Evolutionary conservation across 345 rosid species (phyloP).

Genomic region (Kandelia obovata): DNA sequence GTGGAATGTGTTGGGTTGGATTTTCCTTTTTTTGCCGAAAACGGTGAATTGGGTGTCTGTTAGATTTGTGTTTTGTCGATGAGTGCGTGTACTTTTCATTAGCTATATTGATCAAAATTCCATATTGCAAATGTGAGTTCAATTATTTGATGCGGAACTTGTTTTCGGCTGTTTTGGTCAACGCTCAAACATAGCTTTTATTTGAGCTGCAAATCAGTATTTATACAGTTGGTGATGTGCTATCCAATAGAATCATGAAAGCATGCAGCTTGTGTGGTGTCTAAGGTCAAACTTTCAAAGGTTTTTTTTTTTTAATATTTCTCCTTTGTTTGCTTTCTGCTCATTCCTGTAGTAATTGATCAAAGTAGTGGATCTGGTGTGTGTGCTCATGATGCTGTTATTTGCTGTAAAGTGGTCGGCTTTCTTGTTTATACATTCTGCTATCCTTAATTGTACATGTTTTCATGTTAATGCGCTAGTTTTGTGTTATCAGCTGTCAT

Average conservation of each 20-base stretch:
- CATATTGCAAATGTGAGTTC: background rate
- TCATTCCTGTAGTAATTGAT: too few species aligned
- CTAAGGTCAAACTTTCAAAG: too few species aligned
- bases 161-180: background rate
- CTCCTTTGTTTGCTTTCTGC: background rate
- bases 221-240: background rate
- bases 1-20: background rate
- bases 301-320: background rate
- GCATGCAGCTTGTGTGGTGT: too few species aligned
- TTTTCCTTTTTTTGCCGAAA: background rate
- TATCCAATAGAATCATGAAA: background rate
- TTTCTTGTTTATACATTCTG: too few species aligned
- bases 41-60: background rate
- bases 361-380: too few species aligned
- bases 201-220: background rate
- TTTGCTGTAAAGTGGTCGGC: too few species aligned
- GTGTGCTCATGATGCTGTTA: too few species aligned
- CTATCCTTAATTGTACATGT: background rate
- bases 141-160: background rate
- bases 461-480: background rate
- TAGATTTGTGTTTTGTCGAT: background rate
- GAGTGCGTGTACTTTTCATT: background rate
- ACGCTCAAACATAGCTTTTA: background rate
- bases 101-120: background rate
- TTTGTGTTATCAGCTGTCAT: background rate